Percentiles rank a stretch among this genome's conserved stretches.
phyloP scores from a whole-genome alignment of 2,329 filamentous ascomycete species.

The Fusarium praegraminearum region DNA sequence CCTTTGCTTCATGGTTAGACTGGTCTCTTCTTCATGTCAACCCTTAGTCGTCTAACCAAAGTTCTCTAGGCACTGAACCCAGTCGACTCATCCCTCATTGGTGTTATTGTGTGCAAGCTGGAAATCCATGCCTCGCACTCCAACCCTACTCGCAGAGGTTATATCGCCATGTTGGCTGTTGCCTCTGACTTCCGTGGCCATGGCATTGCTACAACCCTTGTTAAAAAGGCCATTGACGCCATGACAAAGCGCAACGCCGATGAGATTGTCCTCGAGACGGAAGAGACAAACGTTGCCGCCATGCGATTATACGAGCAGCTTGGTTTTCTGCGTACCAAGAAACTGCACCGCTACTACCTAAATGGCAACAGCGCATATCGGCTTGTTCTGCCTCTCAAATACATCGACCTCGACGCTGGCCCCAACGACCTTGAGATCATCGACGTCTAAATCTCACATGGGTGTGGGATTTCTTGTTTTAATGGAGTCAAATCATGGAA shows the following conservation, averaged over 20 bases:
- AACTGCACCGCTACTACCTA: slow-evolving; percentile 92
- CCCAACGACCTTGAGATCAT: slow-evolving; percentile 54
- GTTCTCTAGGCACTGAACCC: slow-evolving; percentile 68
- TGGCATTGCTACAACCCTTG: slow-evolving; percentile 88
- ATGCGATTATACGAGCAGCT: slow-evolving; percentile 93
- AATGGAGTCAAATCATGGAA: slow-evolving; percentile 3
- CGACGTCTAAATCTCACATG: slow-evolving; percentile 16
- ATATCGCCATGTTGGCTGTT: slow-evolving; percentile 99
- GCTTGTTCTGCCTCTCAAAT: slow-evolving; percentile 82
- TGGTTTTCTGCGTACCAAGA: slow-evolving; percentile 92
- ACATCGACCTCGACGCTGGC: slow-evolving; percentile 56
- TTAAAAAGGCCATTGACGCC: slow-evolving; percentile 89
- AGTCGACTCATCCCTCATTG: slow-evolving; percentile 74
- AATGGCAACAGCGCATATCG: slow-evolving; percentile 97
- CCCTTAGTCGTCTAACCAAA: slow-evolving; percentile 25
- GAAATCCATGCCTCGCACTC: slow-evolving; percentile 90
- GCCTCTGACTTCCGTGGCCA: slow-evolving; percentile 81
- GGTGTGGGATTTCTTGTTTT: slow-evolving; percentile 4
- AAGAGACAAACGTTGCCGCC: slow-evolving; percentile 89
- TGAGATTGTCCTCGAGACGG: slow-evolving; percentile 95
- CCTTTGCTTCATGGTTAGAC: slow-evolving; percentile 88
- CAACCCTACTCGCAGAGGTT: slow-evolving; percentile 79
- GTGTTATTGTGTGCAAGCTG: slow-evolving; percentile 94
- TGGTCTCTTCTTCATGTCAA: background rate
- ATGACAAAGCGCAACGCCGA: slow-evolving; percentile 89